Evolutionary conservation across 345 rosid genomes (phyloP), one percentile per base, ranked within the genome.

Genomic region (Populus deltoides): DNA sequence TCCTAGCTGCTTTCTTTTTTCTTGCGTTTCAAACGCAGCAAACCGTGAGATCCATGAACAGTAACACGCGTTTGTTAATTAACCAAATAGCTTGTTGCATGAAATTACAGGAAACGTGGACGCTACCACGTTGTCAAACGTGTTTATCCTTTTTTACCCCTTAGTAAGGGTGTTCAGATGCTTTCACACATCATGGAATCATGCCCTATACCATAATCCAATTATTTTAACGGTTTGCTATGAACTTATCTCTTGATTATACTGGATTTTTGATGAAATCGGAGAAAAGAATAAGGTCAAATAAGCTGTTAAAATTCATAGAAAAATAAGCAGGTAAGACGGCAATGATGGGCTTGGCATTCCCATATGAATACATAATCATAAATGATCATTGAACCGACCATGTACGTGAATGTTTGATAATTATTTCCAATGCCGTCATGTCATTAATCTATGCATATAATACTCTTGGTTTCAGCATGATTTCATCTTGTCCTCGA

Each of bases 291-390:
- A 57, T 74, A 77, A 49, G 57, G 36, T 66, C 33, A 66, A 53
- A 31, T 68, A 77, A 72, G 80, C 66, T 73, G 76, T 76, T 78
- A 76, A 67, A 25, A 27, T 27, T 55, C n/a, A 77, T 75, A 75
- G 70, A 82, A 82, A 84, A 81, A 33, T 59, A 36, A 77, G 78
- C 69, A 74, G 82, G 81, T 82, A 43, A 72, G 15, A 10, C 62
- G 70, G 77, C 20, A 74, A 13, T 43, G 59, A 72, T 73, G 78
- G 81, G 65, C 66, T n/a, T 66, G 0, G 45, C 59, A 59, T 38
- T 72, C 71, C 15, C 20, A 16, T 62, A 29, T 27, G 6, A 47
- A 76, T 22, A 74, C 4, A 57, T 71, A 73, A 73, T 20, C 73
- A 41, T 5, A 1, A 13, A 17, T 62, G 18, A 49, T 55, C 71